A percentile compares a stretch with the other conserved stretches of the same genome.
Conservation (phyloP, 768 basidiomycete genomes). For the Mycena rosella region DNA sequence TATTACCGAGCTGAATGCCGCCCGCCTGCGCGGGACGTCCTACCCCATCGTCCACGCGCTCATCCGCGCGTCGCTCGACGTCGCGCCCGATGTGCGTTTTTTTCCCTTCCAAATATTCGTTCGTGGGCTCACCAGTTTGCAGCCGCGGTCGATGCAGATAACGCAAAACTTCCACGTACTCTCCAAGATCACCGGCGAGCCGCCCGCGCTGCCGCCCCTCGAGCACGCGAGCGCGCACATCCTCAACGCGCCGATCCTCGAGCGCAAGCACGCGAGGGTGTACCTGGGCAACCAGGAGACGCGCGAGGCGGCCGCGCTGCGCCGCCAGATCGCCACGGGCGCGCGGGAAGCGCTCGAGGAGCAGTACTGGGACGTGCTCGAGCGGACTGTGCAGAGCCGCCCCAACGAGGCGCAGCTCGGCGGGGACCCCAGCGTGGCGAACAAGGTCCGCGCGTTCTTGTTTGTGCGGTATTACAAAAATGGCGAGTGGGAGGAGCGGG, state of each 20-base stretch:
- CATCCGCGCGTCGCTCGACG: conserved; percentile 73
- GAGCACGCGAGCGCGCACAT: conserved; percentile 88
- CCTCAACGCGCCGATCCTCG: conserved; percentile 81
- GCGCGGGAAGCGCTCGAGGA: conserved; percentile 87
- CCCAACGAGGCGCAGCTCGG: conserved; percentile 90
- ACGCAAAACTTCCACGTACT: conserved; percentile 81
- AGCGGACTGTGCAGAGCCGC: conserved; percentile 83
- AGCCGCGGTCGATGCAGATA: conserved; percentile 70
- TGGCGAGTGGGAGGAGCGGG: conserved; percentile 88
- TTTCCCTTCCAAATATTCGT: background rate
- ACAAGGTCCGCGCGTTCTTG: conserved; percentile 91
- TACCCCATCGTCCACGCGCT: conserved; percentile 83
- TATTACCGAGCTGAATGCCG: conserved; percentile 80
- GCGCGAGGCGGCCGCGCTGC: conserved; percentile 73
- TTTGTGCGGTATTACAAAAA: conserved; percentile 82
- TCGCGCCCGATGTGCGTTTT: conserved; percentile 67
- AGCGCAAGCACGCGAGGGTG: conserved; percentile 84
- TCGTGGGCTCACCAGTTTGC: background rate
- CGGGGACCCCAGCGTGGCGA: conserved; percentile 90
- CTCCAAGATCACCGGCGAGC: conserved; percentile 81
- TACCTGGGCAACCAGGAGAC: conserved; percentile 79
- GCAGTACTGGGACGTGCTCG: conserved; percentile 88
- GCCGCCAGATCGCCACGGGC: conserved; percentile 83
- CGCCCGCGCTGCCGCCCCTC: conserved; percentile 78
- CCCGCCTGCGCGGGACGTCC: conserved; percentile 77